Evolutionary conservation across 768 basidiomycete species (phyloP), one percentile per base, ranked within the genome.

Genomic region (Glaciozyma antarctica): DNA sequence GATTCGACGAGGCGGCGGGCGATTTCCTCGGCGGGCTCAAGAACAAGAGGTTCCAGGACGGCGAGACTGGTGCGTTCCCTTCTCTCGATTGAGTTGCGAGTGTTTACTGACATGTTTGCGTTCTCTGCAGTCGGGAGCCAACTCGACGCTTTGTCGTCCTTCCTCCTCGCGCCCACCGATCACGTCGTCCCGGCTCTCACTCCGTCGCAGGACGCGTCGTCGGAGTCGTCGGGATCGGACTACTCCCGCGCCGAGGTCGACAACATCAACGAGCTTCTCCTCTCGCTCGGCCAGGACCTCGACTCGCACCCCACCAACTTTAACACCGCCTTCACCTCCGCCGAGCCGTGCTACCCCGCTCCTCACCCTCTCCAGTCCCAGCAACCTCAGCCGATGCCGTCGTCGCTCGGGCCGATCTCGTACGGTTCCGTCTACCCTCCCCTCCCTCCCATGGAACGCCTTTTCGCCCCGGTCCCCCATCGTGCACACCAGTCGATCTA

Each of bases 31-130:
- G 38, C 32, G 44, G 61, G 38, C 43, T 71, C 34, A 30, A 53
- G 59, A 71, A 67, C 62, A 71, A 71, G 59, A 61, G 64, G 4
- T 67, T 64, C 69, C 58, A 60, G 15, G 51, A 61, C 21, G 53
- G 49, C 15, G 69, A 70, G 21, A 16, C 56, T 4, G 41, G 64
- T 65, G 28, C 21, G 47, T 59, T 48, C 19, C 22, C 0, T 10
- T 48, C 9, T 15, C 24, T 52, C 22, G 21, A 5, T 1, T 10
- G 8, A 32, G 21, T 6, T n/a, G 13, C 1, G 22, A 21, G 41
- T 21, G 21, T 19, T 28, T 10, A 1, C 51, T 12, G 22, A 43
- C 9, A 2, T 9, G 45, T 57, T 59, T 13, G 32, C 56, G 16
- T 61, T 19, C 13, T 55, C 30, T 13, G 28, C 65, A 61, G 57